Conservation (phyloP, 1,284 basidiomycete genomes). For the Moesziomyces globuligerus region DNA sequence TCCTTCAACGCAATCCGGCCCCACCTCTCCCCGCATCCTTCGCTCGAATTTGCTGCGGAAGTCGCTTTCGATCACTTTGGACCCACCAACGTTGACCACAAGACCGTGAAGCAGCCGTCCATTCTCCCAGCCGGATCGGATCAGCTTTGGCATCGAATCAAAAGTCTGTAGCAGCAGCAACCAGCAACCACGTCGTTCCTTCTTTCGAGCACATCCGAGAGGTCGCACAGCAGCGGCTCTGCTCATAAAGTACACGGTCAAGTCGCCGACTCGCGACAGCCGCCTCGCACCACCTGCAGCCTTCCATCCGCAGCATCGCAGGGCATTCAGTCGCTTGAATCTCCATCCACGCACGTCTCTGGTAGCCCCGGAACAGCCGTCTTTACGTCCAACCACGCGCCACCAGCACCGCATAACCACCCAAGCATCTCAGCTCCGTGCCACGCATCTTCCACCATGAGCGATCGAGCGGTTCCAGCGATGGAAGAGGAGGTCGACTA, state of each 20-base stretch:
- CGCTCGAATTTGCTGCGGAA: background rate
- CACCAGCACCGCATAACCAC: background rate
- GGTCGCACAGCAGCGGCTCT: conserved; percentile 14
- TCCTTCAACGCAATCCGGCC: too few species aligned
- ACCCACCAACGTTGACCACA: background rate
- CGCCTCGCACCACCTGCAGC: conserved; percentile 18
- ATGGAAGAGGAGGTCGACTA: conserved; percentile 64
- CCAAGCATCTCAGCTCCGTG: conserved; percentile 1
- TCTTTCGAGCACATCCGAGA: conserved; percentile 7
- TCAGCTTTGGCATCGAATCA: background rate
- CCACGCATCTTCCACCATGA: conserved; percentile 18
- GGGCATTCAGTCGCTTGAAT: conserved; percentile 1
- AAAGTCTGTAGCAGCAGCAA: background rate
- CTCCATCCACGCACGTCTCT: background rate
- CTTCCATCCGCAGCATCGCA: conserved; percentile 29
- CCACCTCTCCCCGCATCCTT: too few species aligned
- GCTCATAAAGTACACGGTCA: background rate
- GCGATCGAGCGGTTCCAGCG: conserved; percentile 43
- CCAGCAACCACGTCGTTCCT: conserved; percentile 27
- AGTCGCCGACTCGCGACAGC: conserved; percentile 8
- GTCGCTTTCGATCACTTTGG: background rate
- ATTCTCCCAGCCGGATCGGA: background rate
- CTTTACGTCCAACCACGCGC: background rate
- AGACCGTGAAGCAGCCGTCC: background rate
- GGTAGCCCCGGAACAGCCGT: background rate